Evolutionary conservation across 768 basidiomycete species (phyloP).

Genomic region (Holtermannia corniformis): DNA sequence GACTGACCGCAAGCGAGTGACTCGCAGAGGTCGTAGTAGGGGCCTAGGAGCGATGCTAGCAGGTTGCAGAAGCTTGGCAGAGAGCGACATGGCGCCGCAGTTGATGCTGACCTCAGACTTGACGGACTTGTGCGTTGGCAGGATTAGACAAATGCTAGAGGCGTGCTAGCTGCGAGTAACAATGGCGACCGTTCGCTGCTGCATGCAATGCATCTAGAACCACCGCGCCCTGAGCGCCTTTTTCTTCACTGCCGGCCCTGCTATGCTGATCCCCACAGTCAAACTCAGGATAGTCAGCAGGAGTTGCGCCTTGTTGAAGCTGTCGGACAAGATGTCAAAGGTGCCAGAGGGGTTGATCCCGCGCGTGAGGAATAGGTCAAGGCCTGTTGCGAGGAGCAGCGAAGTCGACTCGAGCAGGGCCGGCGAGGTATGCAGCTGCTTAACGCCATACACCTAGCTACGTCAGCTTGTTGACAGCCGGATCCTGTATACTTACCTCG

Average conservation of each 20-base stretch:
- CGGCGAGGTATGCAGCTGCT: conserved; percentile 64
- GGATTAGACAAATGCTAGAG: too few species aligned
- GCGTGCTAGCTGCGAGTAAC: too few species aligned
- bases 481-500: conserved; percentile 45
- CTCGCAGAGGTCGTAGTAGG: too few species aligned
- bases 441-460: conserved; percentile 59
- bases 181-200: neutral
- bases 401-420: conserved; percentile 87
- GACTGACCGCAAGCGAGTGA: too few species aligned
- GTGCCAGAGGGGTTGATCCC: conserved; percentile 70
- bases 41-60: too few species aligned
- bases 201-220: conserved; percentile 8
- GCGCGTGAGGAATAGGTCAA: conserved; percentile 81
- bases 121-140: too few species aligned
- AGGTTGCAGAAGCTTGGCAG: too few species aligned
- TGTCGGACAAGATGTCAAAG: conserved; percentile 84
- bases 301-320: conserved; percentile 86
- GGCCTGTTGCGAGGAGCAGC: conserved; percentile 70
- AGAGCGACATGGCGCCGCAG: too few species aligned
- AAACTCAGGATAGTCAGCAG: conserved; percentile 69
- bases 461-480: neutral
- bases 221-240: conserved; percentile 34
- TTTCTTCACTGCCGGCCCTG: conserved; percentile 63
- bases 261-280: conserved; percentile 63
- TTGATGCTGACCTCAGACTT: too few species aligned